phyloP scores from a whole-genome alignment of 768 basidiomycete species.

The Boletus insuetus region DNA sequence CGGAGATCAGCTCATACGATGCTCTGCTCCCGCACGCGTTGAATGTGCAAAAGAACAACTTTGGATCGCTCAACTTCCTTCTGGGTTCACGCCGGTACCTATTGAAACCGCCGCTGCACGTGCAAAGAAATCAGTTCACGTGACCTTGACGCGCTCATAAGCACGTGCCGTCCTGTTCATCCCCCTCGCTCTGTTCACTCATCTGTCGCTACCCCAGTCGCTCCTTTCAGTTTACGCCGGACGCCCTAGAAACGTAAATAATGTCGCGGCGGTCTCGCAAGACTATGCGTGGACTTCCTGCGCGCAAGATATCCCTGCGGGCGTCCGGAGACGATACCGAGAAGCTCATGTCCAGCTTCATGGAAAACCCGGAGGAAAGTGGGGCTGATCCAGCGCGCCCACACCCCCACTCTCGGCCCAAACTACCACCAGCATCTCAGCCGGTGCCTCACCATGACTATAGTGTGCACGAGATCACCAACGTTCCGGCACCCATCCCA shows the following conservation, averaged over 20 bases:
- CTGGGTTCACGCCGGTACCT: not conserved
- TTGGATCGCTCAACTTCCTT: not conserved
- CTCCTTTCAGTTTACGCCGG: conserved; percentile 28
- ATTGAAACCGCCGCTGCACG: not conserved
- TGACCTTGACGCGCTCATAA: conserved; percentile 23
- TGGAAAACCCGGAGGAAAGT: not conserved
- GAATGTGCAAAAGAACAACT: not conserved
- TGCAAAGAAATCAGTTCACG: conserved; percentile 31
- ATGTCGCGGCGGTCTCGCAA: conserved; percentile 21
- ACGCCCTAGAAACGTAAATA: conserved; percentile 15
- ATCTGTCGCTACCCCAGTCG: conserved; percentile 15
- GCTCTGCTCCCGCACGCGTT: not conserved
- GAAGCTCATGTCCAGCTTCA: conserved; percentile 10
- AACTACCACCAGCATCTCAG: conserved; percentile 13
- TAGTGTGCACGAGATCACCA: conserved; percentile 25
- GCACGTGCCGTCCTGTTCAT: conserved; percentile 23
- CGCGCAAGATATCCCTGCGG: conserved; percentile 11
- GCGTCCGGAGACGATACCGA: conserved; percentile 24
- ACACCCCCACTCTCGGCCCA: conserved; percentile 4
- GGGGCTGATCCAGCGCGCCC: not conserved
- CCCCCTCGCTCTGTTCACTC: conserved; percentile 1
- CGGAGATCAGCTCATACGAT: conserved; percentile 2
- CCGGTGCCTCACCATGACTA: conserved; percentile 22
- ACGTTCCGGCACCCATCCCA: conserved; percentile 30
- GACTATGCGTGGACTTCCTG: not conserved